These are phyloP conservation scores for Eucalyptus erythrocorys DNA, from an alignment of 345 rosid species.

Conservation along the genomic window DNA sequence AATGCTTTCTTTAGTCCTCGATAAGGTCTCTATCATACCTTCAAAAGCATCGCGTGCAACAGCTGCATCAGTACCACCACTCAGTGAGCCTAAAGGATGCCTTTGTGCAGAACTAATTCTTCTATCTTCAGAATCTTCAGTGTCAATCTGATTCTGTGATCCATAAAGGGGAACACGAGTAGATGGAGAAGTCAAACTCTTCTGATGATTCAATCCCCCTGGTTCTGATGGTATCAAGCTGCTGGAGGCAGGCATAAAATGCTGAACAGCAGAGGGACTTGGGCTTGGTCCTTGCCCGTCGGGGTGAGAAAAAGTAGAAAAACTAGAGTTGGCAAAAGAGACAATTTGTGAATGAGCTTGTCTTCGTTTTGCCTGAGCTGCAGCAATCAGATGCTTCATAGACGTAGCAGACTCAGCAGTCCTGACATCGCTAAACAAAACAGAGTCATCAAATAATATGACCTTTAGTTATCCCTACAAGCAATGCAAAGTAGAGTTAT, in stretches of 20 bases:
- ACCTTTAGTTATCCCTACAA: neutral
- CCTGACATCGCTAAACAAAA: conserved; percentile 17
- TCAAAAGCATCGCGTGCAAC: conserved; percentile 96
- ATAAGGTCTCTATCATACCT: conserved; percentile 97
- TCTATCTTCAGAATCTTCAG: conserved; percentile 60
- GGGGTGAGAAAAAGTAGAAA: conserved; percentile 8
- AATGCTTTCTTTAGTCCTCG: conserved; percentile 94
- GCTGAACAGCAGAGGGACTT: conserved; percentile 40
- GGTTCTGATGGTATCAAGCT: conserved; percentile 23
- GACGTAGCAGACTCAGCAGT: conserved; percentile 51
- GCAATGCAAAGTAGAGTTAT: neutral
- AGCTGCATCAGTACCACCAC: conserved; percentile 88
- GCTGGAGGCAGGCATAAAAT: conserved; percentile 24
- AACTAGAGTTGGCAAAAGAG: conserved; percentile 29
- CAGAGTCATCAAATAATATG: neutral
- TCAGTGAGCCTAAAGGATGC: conserved; percentile 61
- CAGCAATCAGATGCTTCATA: conserved; percentile 87
- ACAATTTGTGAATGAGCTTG: conserved; percentile 54
- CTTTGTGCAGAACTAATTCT: conserved; percentile 45
- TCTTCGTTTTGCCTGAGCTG: conserved; percentile 86
- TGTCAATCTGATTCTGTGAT: conserved; percentile 22
- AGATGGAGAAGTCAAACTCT: conserved; percentile 30
- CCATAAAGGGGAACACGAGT: conserved; percentile 26
- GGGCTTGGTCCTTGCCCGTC: conserved; percentile 37
- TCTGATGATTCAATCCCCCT: conserved; percentile 20